A percentile compares a stretch with the other conserved stretches of the same genome.
phyloP scores from a whole-genome alignment of 2,329 filamentous ascomycete species.

The Diaporthe ampelina region DNA sequence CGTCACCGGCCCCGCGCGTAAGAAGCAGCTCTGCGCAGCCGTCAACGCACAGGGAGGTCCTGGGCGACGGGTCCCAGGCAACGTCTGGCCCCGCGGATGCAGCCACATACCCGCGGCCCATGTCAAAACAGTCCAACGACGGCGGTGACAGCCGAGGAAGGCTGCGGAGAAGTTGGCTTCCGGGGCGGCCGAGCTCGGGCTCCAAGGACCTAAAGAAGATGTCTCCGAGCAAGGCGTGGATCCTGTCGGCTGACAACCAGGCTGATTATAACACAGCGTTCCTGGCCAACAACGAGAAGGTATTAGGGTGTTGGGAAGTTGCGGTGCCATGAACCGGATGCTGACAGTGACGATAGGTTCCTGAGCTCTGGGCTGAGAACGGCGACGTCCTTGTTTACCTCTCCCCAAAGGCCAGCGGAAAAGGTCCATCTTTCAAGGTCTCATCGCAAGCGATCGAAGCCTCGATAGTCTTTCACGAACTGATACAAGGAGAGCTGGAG shows the following conservation, averaged over 20 bases:
- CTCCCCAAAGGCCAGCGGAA: conserved; percentile 63
- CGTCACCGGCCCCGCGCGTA: conserved; percentile 53
- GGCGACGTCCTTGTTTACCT: conserved; percentile 72
- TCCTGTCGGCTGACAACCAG: conserved; percentile 65
- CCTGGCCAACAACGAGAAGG: conserved; percentile 69
- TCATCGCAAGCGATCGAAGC: conserved; percentile 66
- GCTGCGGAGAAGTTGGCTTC: conserved; percentile 68
- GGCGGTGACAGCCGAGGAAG: conserved; percentile 54
- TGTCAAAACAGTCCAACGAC: conserved; percentile 53
- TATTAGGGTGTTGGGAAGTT: conserved; percentile 45
- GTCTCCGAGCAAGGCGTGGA: conserved; percentile 60
- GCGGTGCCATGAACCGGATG: background rate
- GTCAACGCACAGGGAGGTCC: conserved; percentile 47
- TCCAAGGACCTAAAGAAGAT: conserved; percentile 55
- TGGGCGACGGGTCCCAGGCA: conserved; percentile 49
- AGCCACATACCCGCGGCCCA: conserved; percentile 49
- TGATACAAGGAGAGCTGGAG: conserved; percentile 62
- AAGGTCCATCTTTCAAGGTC: conserved; percentile 73
- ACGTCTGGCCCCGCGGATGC: conserved; percentile 48
- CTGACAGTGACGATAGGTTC: conserved; percentile 60
- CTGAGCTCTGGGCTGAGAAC: conserved; percentile 75
- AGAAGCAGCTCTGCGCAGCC: conserved; percentile 65
- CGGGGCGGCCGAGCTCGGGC: conserved; percentile 66
- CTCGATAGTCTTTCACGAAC: conserved; percentile 67
- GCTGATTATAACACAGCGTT: conserved; percentile 69